Evolutionary conservation across 352 stramenopile genomes (phyloP), one percentile per base, ranked within the genome.

Genomic region (Phytophthora brassicae): DNA sequence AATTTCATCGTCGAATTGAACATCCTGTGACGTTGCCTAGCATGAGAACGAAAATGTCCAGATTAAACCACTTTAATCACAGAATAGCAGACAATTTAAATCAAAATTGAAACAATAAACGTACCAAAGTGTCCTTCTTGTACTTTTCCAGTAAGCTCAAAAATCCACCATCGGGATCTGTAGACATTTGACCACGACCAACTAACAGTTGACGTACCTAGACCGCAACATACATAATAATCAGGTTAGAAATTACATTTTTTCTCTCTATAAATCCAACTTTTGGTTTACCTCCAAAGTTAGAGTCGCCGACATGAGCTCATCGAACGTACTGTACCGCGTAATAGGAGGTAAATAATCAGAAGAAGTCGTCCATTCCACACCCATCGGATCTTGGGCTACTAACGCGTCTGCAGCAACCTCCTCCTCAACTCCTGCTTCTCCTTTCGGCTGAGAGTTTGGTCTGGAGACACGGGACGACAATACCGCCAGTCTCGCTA

Each of bases 291-390:
- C 82, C 74, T 96, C 87, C 8, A 96, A 68, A 14, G 87, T 96
- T 39, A 96, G 54, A 13, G 87, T 96, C 12, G 87, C 87, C 11
- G 86, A 95, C 84, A 96, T 96, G 49, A 94, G 75, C 68, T 96
- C 87, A 74, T 96, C 87, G 36, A 96, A 96, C 26, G 87, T 96
- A 56, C 84, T 93, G 69, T 95, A 94, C 0, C 87, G 82, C 19
- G 84, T 95, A 58, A 96, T 96, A 8, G 84, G 68, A 4, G 87
- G 87, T 6, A 95, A 43, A 26, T 89, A 76, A 53, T 95, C 87
- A 0, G 69, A 77, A 0, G 77, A 77, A 0, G 80, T 83, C 1
- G 85, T 73, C 87, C 87, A 95, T 24, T 70, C 50, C 14, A 95
- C 85, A 13, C 64, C 74, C 12, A 95, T 78, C 0, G 87, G 87